Base-by-base conservation (phyloP, 148 eudicot genomes). In the Camellia granthamiana region DNA sequence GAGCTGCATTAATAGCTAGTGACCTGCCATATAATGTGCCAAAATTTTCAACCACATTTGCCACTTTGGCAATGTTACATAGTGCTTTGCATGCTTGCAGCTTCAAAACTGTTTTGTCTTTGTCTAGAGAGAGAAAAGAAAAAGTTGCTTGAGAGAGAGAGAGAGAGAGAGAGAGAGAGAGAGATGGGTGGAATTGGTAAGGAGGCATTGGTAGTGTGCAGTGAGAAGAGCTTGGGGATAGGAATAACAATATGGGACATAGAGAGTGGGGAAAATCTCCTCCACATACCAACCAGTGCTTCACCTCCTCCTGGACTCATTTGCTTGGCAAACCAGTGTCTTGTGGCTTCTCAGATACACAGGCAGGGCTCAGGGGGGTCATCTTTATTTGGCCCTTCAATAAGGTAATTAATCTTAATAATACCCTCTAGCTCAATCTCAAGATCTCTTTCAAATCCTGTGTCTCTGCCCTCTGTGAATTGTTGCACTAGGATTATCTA, bases 261-360 rank as follows among this genome's bases (percentile, higher is more conserved):
- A 15, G 81, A 78, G 3, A 82, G 56, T 30, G 84, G 84, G 75
- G 49, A 78, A 43, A 59, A 55, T n/a, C 77, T 72, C 23, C 67
- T 63, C 54, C 84, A 72, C 58, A 82, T 82, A 61, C 74, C 78
- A 51, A 71, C 77, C 18, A 72, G 77, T 55, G 84, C 84, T 51
- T 77, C 84, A 19, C 58, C 72, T 3, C 77, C 65, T 12, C 72
- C 19, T 65, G 84, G 81, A 0, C 64, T 81, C 80, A 71, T 62
- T 55, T 77, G 80, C 44, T 72, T 78, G 72, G 78, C 18, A 54
- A 52, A 82, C 30, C 68, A 82, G 47, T 72, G 77, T 52, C 72
- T 82, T 19, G 72, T 77, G 1, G 84, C 84, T 8, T 82, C 84
- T 78, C 84, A 82, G 77, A 77, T 82, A 12, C 77, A 63, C 49